These are phyloP conservation scores for Euphorbia schlechtendalii DNA, from an alignment of 441 rosid species.

Conservation along the genomic window DNA sequence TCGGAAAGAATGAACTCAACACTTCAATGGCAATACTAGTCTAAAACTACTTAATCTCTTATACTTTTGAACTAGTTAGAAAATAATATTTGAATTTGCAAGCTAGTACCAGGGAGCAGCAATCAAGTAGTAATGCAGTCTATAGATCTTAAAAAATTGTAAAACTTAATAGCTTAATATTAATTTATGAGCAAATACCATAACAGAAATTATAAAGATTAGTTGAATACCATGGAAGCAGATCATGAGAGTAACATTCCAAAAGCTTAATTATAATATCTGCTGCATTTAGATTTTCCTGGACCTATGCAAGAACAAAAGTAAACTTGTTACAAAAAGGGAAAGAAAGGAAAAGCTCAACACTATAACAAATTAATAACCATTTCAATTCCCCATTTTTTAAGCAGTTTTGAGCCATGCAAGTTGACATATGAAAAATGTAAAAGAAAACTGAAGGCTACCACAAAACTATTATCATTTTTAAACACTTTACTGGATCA, in stretches of 20 bases:
- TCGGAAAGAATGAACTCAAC: neutral
- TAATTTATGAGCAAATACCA: conserved; percentile 2
- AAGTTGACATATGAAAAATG: neutral
- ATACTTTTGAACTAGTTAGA: neutral
- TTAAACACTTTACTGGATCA: conserved; percentile 8
- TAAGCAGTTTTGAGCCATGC: neutral
- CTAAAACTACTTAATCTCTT: neutral
- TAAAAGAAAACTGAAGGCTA: neutral
- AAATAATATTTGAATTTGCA: neutral
- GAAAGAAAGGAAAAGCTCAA: neutral
- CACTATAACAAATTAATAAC: neutral
- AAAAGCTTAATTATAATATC: conserved; percentile 49
- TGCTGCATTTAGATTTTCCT: conserved; percentile 44
- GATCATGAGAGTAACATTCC: conserved; percentile 59
- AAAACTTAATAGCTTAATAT: neutral
- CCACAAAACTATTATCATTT: conserved; percentile 14
- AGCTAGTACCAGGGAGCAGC: neutral
- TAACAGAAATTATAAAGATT: conserved; percentile 10
- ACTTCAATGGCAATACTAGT: neutral
- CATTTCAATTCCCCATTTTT: neutral
- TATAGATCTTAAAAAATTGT: neutral
- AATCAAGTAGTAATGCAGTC: neutral
- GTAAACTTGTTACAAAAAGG: conserved; percentile 1
- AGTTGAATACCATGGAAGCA: conserved; percentile 70
- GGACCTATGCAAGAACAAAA: conserved; percentile 39